Evolutionary conservation across 2,329 filamentous ascomycete species (phyloP).

Genomic region (Stachybotrys echinatus): DNA sequence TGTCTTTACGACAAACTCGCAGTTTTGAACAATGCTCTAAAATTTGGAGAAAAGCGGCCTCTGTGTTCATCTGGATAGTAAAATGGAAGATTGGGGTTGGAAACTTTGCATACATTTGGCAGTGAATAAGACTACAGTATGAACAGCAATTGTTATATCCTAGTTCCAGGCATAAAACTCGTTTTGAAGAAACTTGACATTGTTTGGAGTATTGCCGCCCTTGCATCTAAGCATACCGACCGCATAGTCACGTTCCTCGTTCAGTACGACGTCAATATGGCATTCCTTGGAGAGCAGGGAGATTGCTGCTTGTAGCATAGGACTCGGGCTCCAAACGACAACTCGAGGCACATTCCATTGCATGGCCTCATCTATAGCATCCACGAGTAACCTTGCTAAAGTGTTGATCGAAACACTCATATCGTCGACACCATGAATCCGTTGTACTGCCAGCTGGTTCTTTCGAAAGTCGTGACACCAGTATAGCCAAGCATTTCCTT

Average conservation of each 20-base stretch:
- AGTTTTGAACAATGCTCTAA: constrained; percentile 12
- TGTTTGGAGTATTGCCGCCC: background rate
- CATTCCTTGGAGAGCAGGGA: background rate
- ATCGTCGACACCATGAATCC: background rate
- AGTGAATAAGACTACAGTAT: too few species aligned
- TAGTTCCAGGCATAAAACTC: background rate
- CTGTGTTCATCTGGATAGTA: background rate
- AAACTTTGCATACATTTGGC: too few species aligned
- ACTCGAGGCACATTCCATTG: background rate
- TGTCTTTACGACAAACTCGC: constrained; percentile 10
- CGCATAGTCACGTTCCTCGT: background rate
- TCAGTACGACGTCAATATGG: background rate
- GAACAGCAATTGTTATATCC: too few species aligned
- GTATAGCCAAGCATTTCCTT: background rate
- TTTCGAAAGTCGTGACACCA: background rate
- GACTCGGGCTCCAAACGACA: background rate
- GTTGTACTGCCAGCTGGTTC: background rate
- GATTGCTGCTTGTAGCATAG: background rate
- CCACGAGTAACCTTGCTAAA: background rate
- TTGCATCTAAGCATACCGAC: background rate
- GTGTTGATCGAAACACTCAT: background rate
- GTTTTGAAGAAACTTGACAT: background rate
- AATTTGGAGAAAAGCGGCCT: constrained; percentile 4
- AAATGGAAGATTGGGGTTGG: too few species aligned
- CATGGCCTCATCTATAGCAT: background rate